phyloP scores from a whole-genome alignment of 1,284 basidiomycete genomes.

The Ustanciosporium gigantosporum region DNA sequence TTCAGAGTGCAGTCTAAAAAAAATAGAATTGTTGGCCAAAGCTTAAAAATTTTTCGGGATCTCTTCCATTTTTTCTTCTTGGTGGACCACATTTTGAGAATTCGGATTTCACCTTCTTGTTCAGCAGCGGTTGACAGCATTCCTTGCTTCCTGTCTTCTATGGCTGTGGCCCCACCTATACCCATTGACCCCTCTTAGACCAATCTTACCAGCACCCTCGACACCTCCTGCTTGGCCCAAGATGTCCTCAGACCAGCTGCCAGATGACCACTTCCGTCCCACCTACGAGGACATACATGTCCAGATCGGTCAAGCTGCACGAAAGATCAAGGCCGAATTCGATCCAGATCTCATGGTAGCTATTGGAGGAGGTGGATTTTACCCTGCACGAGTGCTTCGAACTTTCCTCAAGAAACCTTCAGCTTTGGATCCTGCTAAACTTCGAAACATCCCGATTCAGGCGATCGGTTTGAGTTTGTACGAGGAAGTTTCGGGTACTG shows the following conservation, averaged over 20 bases:
- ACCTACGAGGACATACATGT: constrained; percentile 61
- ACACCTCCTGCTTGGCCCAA: too few relatives aligned
- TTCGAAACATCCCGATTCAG: constrained; percentile 60
- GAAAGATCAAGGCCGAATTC: constrained; percentile 53
- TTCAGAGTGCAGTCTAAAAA: too few relatives aligned
- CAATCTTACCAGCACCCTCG: too few relatives aligned
- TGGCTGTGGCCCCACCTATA: too few relatives aligned
- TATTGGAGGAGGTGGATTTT: constrained; percentile 59
- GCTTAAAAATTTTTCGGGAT: too few relatives aligned
- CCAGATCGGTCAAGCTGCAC: constrained; percentile 51
- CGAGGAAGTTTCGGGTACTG: constrained; percentile 54
- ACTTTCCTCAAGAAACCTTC: constrained; percentile 58
- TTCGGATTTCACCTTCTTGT: too few relatives aligned
- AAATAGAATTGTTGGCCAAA: too few relatives aligned
- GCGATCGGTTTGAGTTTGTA: constrained; percentile 60
- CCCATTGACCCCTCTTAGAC: too few relatives aligned
- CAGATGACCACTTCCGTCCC: constrained; percentile 59
- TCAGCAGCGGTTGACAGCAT: too few relatives aligned
- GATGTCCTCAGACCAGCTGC: constrained; percentile 39
- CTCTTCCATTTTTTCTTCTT: too few relatives aligned
- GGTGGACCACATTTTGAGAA: too few relatives aligned
- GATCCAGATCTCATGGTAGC: constrained; percentile 55
- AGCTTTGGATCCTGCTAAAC: constrained; percentile 42
- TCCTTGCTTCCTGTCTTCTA: too few relatives aligned
- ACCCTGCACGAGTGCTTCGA: constrained; percentile 58